Conservation (phyloP, 2,329 filamentous ascomycete genomes). For the Lizonia empirigonia region DNA sequence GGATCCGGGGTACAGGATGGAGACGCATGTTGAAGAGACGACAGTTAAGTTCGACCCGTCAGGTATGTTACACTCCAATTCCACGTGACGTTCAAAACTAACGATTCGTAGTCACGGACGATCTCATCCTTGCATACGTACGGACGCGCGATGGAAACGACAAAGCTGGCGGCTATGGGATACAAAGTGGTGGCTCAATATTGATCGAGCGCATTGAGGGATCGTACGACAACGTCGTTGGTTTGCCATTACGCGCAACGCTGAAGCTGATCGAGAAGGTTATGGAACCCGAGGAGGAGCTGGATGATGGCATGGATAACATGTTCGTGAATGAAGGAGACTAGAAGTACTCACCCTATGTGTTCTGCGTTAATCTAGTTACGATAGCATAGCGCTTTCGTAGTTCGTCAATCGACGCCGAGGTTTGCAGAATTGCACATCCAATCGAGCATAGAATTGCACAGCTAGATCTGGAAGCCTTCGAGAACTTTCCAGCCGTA, state of each 20-base stretch:
- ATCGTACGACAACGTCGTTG: constrained; percentile 91
- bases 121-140: constrained; percentile 80
- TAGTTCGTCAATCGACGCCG: background rate
- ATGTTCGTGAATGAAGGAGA: constrained; percentile 27
- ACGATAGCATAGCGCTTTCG: background rate
- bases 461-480: constrained; percentile 9
- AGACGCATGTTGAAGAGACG: constrained; percentile 86
- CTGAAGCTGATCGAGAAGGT: constrained; percentile 86
- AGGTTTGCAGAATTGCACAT: constrained; percentile 9
- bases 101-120: constrained; percentile 66
- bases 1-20: constrained; percentile 84
- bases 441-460: constrained; percentile 3
- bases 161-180: constrained; percentile 94
- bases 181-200: constrained; percentile 87
- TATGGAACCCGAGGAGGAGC: constrained; percentile 68
- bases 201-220: constrained; percentile 90
- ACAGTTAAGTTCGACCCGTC: constrained; percentile 81
- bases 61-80: constrained; percentile 28
- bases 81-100: background rate
- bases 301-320: constrained; percentile 59
- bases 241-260: constrained; percentile 78
- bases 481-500: constrained; percentile 11
- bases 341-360: background rate
- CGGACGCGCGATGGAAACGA: constrained; percentile 89
- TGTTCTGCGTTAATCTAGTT: background rate